Percentiles rank a stretch among this genome's conserved stretches.
phyloP scores from a whole-genome alignment of 345 rosid genomes.

The rapeseed (Brassica napus) region DNA sequence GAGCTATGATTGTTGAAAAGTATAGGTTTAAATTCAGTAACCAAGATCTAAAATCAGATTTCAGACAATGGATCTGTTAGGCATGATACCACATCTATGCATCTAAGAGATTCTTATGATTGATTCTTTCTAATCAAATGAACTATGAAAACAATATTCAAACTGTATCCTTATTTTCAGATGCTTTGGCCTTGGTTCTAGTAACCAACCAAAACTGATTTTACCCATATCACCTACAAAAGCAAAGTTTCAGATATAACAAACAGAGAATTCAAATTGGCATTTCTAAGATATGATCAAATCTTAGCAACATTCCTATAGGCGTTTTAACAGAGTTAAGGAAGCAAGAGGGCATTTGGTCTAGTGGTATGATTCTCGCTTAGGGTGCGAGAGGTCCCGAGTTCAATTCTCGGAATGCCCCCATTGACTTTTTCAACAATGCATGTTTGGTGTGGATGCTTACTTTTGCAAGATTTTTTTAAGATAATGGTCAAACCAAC shows the following conservation, averaged over 20 bases:
- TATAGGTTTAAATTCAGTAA: neutral
- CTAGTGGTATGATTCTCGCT: conserved; percentile 93
- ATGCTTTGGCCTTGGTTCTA: neutral
- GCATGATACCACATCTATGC: neutral
- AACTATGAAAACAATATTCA: conserved; percentile 3
- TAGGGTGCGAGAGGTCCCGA: conserved; percentile 88
- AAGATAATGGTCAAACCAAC: neutral
- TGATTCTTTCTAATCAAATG: neutral
- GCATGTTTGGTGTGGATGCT: neutral
- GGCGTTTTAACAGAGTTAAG: neutral
- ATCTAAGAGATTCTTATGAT: neutral
- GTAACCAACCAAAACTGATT: neutral
- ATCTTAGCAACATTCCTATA: neutral
- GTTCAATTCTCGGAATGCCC: conserved; percentile 47
- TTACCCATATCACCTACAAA: neutral
- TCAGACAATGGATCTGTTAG: neutral
- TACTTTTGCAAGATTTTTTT: neutral
- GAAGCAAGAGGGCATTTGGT: conserved; percentile 66
- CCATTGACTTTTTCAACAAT: conserved; percentile 6
- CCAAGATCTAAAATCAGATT: neutral
- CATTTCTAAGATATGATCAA: neutral
- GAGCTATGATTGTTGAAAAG: neutral
- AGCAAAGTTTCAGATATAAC: neutral
- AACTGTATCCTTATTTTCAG: neutral
- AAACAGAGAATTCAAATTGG: neutral